Conservation (phyloP, 2,329 filamentous ascomycete species). For the Gliomastix tumulicola region DNA sequence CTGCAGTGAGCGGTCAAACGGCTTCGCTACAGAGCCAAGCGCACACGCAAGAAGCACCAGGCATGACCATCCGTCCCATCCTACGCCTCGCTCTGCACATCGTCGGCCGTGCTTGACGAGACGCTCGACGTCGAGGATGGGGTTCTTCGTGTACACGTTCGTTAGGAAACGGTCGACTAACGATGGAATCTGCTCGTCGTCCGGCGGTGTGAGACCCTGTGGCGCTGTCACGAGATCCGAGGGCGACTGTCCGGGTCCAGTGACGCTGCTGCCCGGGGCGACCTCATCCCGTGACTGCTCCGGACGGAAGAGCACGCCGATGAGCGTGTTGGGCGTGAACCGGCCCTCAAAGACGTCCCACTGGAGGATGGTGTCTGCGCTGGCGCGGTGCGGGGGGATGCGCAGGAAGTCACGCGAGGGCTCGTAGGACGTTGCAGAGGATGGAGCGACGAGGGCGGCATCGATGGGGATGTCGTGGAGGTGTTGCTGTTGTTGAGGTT, state of each 20-base stretch:
- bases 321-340: conserved; percentile 9
- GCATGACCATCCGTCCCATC: conserved; percentile 15
- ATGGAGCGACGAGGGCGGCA: neutral
- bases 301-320: conserved; percentile 8
- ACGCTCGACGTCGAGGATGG: conserved; percentile 12
- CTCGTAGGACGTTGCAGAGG: conserved; percentile 3
- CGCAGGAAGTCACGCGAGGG: conserved; percentile 11
- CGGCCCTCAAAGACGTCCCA: conserved; percentile 9
- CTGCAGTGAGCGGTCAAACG: conserved; percentile 8
- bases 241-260: no score
- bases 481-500: neutral
- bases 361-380: conserved; percentile 9
- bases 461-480: no score
- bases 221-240: conserved; percentile 5
- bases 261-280: neutral
- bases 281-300: conserved; percentile 1
- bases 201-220: conserved; percentile 6
- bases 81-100: conserved; percentile 13
- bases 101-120: conserved; percentile 11
- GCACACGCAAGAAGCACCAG: conserved; percentile 14
- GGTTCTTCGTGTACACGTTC: conserved; percentile 16
- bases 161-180: conserved; percentile 14
- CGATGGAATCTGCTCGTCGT: conserved; percentile 13
- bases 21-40: conserved; percentile 10
- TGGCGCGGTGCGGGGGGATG: conserved; percentile 11